Evolutionary conservation across 2,329 filamentous ascomycete species (phyloP).

Genomic region (Bipolaris bicolor): DNA sequence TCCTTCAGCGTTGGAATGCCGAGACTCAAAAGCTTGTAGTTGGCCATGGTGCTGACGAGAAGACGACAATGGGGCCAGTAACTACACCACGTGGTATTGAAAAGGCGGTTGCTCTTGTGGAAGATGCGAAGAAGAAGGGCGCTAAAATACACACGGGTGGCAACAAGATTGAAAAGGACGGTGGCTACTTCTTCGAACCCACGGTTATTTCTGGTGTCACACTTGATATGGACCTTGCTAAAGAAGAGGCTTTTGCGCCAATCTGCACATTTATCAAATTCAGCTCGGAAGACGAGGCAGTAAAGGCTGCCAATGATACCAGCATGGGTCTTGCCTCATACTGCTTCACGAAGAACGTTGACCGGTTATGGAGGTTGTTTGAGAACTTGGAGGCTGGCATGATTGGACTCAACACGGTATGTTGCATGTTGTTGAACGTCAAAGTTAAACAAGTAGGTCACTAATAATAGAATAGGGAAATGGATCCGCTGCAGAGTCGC

Average conservation of each 20-base stretch:
- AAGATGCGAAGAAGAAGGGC: constrained; percentile 68
- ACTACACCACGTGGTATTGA: constrained; percentile 62
- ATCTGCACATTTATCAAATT: constrained; percentile 69
- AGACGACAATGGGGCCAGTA: constrained; percentile 65
- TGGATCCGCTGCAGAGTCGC: constrained; percentile 68
- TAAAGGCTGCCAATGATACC: constrained; percentile 65
- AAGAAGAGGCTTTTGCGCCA: constrained; percentile 71
- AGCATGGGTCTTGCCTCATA: constrained; percentile 70
- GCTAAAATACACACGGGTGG: constrained; percentile 69
- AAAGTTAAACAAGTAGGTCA: background rate
- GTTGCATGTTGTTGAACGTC: constrained; percentile 4
- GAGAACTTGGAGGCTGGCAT: constrained; percentile 73
- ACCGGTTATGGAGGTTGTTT: constrained; percentile 68
- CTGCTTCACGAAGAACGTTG: constrained; percentile 71
- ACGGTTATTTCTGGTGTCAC: constrained; percentile 68
- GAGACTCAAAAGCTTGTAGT: constrained; percentile 62
- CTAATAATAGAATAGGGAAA: constrained; percentile 54
- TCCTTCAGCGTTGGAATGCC: constrained; percentile 61
- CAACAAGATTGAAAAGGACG: constrained; percentile 53
- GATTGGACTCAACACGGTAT: constrained; percentile 69
- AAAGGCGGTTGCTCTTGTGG: constrained; percentile 65
- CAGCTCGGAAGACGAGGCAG: constrained; percentile 68
- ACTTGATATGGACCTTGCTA: constrained; percentile 61
- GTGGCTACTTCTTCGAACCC: constrained; percentile 73
- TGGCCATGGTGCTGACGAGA: constrained; percentile 65